Evolutionary conservation across 1,284 basidiomycete species (phyloP).

Genomic region (Pseudozyma hubeiensis): DNA sequence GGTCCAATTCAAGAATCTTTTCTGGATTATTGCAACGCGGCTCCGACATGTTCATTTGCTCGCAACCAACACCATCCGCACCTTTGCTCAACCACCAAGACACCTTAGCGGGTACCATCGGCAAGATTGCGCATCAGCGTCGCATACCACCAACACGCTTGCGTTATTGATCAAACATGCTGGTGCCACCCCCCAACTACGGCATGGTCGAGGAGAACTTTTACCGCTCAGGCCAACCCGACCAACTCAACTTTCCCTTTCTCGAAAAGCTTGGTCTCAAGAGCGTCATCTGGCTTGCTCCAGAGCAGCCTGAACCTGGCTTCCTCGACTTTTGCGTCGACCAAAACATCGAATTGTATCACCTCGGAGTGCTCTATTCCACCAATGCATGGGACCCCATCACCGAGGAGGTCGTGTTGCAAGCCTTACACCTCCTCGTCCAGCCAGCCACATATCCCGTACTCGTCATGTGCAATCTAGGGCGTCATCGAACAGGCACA

Average conservation of each 20-base stretch:
- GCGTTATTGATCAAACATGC: slow-evolving; percentile 41
- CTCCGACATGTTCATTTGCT: too few species aligned
- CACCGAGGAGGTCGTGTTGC: slow-evolving; percentile 72
- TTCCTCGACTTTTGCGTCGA: slow-evolving; percentile 67
- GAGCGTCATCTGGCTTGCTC: slow-evolving; percentile 73
- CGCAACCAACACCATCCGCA: too few species aligned
- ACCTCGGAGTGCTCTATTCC: slow-evolving; percentile 70
- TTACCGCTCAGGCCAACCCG: slow-evolving; percentile 72
- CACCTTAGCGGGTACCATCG: too few species aligned
- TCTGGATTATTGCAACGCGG: too few species aligned
- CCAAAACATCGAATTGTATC: slow-evolving; percentile 69
- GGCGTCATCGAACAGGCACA: slow-evolving; percentile 72
- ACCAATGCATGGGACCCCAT: slow-evolving; percentile 70
- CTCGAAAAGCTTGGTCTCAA: slow-evolving; percentile 72
- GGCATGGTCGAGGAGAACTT: slow-evolving; percentile 73
- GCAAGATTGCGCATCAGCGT: neutral
- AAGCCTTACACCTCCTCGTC: slow-evolving; percentile 72
- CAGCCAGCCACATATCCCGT: slow-evolving; percentile 71
- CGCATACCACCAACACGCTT: neutral
- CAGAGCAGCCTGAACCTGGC: slow-evolving; percentile 72
- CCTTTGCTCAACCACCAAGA: too few species aligned
- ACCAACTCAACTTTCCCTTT: slow-evolving; percentile 73
- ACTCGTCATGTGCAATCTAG: slow-evolving; percentile 73
- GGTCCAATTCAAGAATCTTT: too few species aligned
- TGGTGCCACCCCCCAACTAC: slow-evolving; percentile 73